These are phyloP conservation scores for Leccinellum rugosiceps DNA, from an alignment of 768 basidiomycete genomes.

Conservation along the genomic window DNA sequence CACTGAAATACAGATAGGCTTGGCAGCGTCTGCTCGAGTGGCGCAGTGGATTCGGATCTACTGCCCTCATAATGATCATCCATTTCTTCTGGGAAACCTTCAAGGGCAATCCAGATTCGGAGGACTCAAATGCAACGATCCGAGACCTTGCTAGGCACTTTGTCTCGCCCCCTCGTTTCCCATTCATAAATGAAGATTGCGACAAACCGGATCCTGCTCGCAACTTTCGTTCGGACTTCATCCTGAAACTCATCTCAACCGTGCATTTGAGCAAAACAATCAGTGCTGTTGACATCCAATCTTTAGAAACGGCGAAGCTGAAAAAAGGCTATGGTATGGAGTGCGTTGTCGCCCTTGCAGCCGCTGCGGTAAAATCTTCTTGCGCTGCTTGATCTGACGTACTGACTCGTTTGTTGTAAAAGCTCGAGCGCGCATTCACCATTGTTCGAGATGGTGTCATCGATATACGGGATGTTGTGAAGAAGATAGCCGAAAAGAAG, in stretches of 20 bases:
- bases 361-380: background rate
- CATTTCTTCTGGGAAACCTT: conserved; percentile 1
- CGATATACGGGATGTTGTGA: background rate
- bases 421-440: background rate
- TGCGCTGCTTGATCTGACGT: background rate
- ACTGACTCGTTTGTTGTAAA: background rate
- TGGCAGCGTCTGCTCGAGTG: conserved; percentile 3
- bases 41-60: background rate
- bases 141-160: background rate
- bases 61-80: background rate
- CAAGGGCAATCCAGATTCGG: background rate
- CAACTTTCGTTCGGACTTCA: conserved; percentile 1
- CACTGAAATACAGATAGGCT: background rate
- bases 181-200: conserved; percentile 1
- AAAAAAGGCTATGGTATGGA: background rate
- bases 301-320: background rate
- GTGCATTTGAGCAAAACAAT: conserved; percentile 1
- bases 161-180: background rate
- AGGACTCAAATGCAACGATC: background rate
- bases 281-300: background rate
- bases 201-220: background rate
- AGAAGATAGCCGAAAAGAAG: conserved; percentile 5
- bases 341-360: background rate
- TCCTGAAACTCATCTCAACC: background rate
- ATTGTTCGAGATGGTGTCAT: background rate